These are phyloP conservation scores for Pseudonectria foliicola DNA, from an alignment of 2,329 filamentous ascomycete genomes.

Conservation along the genomic window DNA sequence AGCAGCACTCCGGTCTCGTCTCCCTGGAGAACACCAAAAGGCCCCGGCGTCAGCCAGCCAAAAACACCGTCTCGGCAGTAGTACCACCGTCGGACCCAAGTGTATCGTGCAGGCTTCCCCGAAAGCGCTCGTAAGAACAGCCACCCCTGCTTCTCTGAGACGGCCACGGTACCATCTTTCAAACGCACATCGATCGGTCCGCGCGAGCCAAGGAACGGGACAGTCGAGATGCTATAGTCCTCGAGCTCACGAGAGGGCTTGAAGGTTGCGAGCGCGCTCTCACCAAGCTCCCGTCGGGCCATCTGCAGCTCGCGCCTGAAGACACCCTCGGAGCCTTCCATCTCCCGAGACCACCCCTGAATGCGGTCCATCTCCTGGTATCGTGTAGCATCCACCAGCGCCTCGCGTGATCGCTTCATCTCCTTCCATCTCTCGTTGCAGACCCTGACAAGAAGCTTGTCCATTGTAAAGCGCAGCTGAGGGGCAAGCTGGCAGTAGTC, in stretches of 20 bases:
- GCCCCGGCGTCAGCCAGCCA: conserved; percentile 81
- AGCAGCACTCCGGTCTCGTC: conserved; percentile 93
- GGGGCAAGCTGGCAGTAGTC: conserved; percentile 88
- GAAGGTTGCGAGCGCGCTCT: conserved; percentile 59
- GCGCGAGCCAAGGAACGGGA: conserved; percentile 72
- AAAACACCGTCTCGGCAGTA: conserved; percentile 95
- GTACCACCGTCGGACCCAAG: conserved; percentile 89
- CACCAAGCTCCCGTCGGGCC: conserved; percentile 76
- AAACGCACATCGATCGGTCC: conserved; percentile 59
- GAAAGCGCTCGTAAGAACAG: conserved; percentile 74
- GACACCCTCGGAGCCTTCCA: conserved; percentile 79
- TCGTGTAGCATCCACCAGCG: conserved; percentile 55
- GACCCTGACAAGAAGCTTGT: conserved; percentile 77
- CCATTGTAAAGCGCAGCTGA: conserved; percentile 74
- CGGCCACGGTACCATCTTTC: conserved; percentile 40
- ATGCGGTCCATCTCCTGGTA: conserved; percentile 85
- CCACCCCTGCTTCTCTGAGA: conserved; percentile 89
- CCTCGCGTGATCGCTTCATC: conserved; percentile 65
- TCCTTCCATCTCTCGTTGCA: conserved; percentile 86
- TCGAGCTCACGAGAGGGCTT: conserved; percentile 89
- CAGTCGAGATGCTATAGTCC: conserved; percentile 83
- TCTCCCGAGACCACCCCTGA: conserved; percentile 85
- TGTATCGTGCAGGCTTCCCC: conserved; percentile 83
- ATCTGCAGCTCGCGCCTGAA: conserved; percentile 77
- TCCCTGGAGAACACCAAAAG: conserved; percentile 84